Conservation (phyloP, 1,284 basidiomycete species). For the Moesziomyces sp. region DNA sequence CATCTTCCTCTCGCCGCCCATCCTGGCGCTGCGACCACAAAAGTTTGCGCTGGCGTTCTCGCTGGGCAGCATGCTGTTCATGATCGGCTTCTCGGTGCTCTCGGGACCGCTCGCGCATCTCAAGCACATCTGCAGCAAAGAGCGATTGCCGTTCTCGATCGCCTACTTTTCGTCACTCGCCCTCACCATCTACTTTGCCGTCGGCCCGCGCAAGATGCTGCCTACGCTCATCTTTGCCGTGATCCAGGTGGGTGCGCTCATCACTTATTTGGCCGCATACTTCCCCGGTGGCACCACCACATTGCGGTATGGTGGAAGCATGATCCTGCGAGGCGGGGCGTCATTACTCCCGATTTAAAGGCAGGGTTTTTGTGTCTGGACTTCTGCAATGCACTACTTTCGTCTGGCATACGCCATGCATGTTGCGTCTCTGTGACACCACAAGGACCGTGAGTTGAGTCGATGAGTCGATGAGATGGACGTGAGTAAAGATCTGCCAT, state of each 20-base stretch:
- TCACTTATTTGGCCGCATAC: constrained; percentile 64
- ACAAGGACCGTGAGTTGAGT: no score
- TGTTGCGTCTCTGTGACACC: neutral
- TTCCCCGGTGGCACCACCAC: constrained; percentile 65
- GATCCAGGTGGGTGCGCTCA: constrained; percentile 58
- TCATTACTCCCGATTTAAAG: constrained; percentile 56
- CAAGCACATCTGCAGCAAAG: constrained; percentile 67
- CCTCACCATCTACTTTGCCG: constrained; percentile 66
- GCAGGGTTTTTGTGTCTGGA: neutral
- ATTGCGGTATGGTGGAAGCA: constrained; percentile 60
- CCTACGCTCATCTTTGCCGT: constrained; percentile 59
- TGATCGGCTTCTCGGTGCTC: constrained; percentile 64
- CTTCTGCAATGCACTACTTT: neutral
- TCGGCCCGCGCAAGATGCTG: constrained; percentile 60
- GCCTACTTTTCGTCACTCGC: constrained; percentile 62
- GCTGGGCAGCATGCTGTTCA: constrained; percentile 63
- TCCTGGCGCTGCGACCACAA: constrained; percentile 70
- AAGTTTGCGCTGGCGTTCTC: constrained; percentile 66
- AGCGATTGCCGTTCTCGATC: constrained; percentile 73
- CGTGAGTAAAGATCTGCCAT: neutral
- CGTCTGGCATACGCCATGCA: neutral
- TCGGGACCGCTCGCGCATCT: constrained; percentile 64
- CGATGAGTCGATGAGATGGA: no score
- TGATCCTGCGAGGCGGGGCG: constrained; percentile 59
- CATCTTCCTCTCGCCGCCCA: constrained; percentile 80